A percentile compares a stretch with the other conserved stretches of the same genome.
Evolutionary conservation across 1,139 yeast genomes (phyloP).

Genomic region (Hyphopichia wangnamkhiaoensis): DNA sequence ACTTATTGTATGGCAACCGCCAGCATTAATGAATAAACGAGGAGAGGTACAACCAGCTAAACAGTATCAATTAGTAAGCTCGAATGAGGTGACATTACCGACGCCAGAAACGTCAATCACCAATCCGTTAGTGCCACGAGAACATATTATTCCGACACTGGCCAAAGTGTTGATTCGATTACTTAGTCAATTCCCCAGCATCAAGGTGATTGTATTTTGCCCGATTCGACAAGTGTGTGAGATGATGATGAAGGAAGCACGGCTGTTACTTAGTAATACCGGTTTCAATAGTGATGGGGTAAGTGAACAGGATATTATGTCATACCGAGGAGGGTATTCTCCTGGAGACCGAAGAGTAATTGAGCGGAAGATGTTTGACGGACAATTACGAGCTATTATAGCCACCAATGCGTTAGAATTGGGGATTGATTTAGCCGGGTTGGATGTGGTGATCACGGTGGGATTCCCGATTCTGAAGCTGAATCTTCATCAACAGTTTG

Average conservation of each 20-base stretch:
- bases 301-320: slow-evolving; percentile 68
- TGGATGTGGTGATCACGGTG: slow-evolving; percentile 88
- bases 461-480: slow-evolving; percentile 90
- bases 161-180: slow-evolving; percentile 71
- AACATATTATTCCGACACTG: slow-evolving; percentile 72
- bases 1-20: slow-evolving; percentile 81
- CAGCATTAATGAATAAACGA: slow-evolving; percentile 58
- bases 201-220: slow-evolving; percentile 85
- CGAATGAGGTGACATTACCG: not conserved
- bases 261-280: slow-evolving; percentile 43
- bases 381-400: slow-evolving; percentile 78
- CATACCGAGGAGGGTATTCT: slow-evolving; percentile 94
- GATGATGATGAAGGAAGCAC: slow-evolving; percentile 77
- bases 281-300: slow-evolving; percentile 38
- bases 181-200: slow-evolving; percentile 49
- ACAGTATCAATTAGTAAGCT: not conserved
- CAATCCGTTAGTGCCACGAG: slow-evolving; percentile 46
- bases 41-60: slow-evolving; percentile 38
- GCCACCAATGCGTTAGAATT: slow-evolving; percentile 95
- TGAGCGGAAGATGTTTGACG: slow-evolving; percentile 87
- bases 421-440: slow-evolving; percentile 90
- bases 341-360: slow-evolving; percentile 81
- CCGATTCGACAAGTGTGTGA: slow-evolving; percentile 86
- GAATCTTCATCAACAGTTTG: slow-evolving; percentile 92
- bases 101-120: slow-evolving; percentile 7